A percentile compares a stretch with the other conserved stretches of the same genome.
Evolutionary conservation across 192 early-diverging fungal species (phyloP).

Genomic region (Haplosporangium gracile): DNA sequence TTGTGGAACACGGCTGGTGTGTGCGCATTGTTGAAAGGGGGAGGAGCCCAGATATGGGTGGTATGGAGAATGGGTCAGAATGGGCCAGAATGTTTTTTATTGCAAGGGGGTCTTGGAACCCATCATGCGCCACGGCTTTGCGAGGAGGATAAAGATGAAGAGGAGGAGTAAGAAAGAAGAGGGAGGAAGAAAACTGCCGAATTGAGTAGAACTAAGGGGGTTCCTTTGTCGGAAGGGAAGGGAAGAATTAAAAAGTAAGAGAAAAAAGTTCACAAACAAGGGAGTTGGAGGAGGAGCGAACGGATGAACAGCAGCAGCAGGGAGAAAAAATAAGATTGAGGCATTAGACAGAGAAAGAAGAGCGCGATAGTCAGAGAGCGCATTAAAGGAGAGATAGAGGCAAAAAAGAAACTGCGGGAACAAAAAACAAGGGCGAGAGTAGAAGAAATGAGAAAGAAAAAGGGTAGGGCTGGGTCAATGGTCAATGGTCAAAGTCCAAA

Average conservation of each 20-base stretch:
- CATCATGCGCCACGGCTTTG: background rate
- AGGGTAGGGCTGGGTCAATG: background rate
- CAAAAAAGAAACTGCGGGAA: background rate
- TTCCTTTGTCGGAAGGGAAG: background rate
- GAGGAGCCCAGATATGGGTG: background rate
- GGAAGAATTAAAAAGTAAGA: background rate
- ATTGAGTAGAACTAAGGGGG: conserved; percentile 8
- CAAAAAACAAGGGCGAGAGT: background rate
- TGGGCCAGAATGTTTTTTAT: background rate
- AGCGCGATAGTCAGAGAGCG: background rate
- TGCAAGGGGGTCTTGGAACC: background rate
- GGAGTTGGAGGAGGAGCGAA: background rate
- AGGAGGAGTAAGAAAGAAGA: background rate
- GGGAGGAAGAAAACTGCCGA: background rate
- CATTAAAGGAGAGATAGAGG: background rate
- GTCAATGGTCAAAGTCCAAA: background rate
- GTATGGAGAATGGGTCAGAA: background rate
- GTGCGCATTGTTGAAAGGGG: background rate
- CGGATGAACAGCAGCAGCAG: background rate
- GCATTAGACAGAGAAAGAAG: background rate
- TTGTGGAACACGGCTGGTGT: background rate
- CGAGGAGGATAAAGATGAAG: background rate
- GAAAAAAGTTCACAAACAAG: background rate
- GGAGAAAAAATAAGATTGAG: background rate
- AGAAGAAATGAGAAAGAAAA: background rate